Conservation (phyloP, 2,329 filamentous ascomycete species). For the Colletotrichum acutatum region DNA sequence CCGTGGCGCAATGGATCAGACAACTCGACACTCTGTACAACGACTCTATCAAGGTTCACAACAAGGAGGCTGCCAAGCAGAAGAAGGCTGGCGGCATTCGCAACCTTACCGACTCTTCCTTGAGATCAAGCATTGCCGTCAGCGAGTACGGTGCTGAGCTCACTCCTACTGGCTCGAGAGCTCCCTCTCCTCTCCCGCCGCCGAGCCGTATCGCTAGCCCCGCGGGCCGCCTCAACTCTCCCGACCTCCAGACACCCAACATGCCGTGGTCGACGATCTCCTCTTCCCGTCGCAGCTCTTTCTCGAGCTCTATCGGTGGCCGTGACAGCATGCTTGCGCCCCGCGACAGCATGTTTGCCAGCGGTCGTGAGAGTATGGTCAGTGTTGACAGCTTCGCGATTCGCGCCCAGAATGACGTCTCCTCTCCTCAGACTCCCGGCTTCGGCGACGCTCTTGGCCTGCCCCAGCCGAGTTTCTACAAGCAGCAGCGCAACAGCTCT, state of each 20-base stretch:
- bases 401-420: slow-evolving; percentile 34
- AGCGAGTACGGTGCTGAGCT: slow-evolving; percentile 28
- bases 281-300: slow-evolving; percentile 32
- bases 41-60: slow-evolving; percentile 65
- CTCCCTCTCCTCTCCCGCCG: slow-evolving; percentile 26
- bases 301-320: slow-evolving; percentile 29
- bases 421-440: slow-evolving; percentile 21
- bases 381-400: slow-evolving; percentile 43
- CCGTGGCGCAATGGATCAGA: slow-evolving; percentile 74
- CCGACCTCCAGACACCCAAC: slow-evolving; percentile 30
- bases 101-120: slow-evolving; percentile 30
- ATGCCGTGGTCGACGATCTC: slow-evolving; percentile 29
- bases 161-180: slow-evolving; percentile 22
- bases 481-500: slow-evolving; percentile 52
- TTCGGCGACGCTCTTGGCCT: slow-evolving; percentile 24
- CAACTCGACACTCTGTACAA: slow-evolving; percentile 71
- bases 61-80: slow-evolving; percentile 42
- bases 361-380: slow-evolving; percentile 31
- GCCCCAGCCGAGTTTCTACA: slow-evolving; percentile 34
- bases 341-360: slow-evolving; percentile 5
- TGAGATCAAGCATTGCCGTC: slow-evolving; percentile 27
- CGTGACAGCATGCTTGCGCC: slow-evolving; percentile 16
- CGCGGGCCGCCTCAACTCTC: slow-evolving; percentile 21
- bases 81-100: slow-evolving; percentile 31
- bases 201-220: slow-evolving; percentile 30